Evolutionary conservation across 768 basidiomycete species (phyloP).

Genomic region (Auriscalpium microsporum): DNA sequence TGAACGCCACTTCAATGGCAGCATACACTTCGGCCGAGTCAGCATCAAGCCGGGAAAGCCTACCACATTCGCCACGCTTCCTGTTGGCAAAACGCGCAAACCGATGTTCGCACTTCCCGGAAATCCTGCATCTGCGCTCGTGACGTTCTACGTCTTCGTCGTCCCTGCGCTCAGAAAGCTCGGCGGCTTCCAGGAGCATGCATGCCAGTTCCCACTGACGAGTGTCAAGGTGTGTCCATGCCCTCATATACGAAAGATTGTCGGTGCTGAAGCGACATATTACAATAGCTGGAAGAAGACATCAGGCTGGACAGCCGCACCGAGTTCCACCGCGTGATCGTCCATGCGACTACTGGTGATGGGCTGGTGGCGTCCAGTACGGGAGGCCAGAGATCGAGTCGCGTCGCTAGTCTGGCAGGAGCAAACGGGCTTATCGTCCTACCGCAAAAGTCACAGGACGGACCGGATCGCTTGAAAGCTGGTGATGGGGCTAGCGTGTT

Average conservation of each 20-base stretch:
- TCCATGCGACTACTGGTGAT: conserved; percentile 31
- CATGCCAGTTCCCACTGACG: conserved; percentile 53
- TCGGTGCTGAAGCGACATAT: conserved; percentile 3
- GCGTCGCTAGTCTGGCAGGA: conserved; percentile 69
- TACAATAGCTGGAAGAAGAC: conserved; percentile 41
- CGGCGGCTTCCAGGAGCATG: conserved; percentile 53
- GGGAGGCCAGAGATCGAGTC: conserved; percentile 79
- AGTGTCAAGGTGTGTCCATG: conserved; percentile 46
- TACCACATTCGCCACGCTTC: conserved; percentile 81
- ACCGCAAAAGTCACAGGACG: conserved; percentile 34
- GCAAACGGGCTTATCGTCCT: conserved; percentile 75
- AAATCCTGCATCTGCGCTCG: conserved; percentile 82
- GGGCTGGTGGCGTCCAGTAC: conserved; percentile 68
- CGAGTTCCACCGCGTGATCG: conserved; percentile 75
- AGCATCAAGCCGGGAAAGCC: conserved; percentile 72
- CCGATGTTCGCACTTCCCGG: conserved; percentile 82
- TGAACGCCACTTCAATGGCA: conserved; percentile 67
- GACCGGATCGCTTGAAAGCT: conserved; percentile 31
- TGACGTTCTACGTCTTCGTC: conserved; percentile 80
- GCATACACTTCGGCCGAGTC: conserved; percentile 80
- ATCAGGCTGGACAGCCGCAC: conserved; percentile 67
- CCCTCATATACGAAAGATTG: neutral
- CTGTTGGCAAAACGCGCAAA: conserved; percentile 36
- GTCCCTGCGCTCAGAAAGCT: conserved; percentile 68
- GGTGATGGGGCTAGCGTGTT: conserved; percentile 56